phyloP scores from a whole-genome alignment of 2,329 filamentous ascomycete genomes.

The Exophiala alcalophila region DNA sequence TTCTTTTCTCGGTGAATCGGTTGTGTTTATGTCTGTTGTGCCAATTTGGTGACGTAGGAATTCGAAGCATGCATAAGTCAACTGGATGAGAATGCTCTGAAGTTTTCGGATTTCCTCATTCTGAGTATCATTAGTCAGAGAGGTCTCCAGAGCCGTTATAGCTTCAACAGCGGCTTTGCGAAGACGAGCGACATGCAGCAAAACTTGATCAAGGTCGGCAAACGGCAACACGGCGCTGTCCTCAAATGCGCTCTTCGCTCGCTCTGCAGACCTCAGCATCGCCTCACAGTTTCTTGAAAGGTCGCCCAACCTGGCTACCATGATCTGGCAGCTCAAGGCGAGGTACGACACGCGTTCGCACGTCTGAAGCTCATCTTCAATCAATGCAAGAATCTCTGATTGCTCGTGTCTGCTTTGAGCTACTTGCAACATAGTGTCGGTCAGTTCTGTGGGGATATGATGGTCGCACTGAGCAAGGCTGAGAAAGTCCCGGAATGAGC shows the following conservation, averaged over 20 bases:
- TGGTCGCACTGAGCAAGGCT: neutral
- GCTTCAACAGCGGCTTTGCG: slow-evolving; percentile 14
- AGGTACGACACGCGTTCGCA: neutral
- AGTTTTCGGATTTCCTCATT: slow-evolving; percentile 1
- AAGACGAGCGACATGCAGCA: slow-evolving; percentile 14
- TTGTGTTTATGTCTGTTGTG: neutral
- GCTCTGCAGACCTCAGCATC: slow-evolving; percentile 2
- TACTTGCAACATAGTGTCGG: slow-evolving; percentile 8
- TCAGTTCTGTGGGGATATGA: slow-evolving; percentile 10
- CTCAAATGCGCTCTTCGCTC: slow-evolving; percentile 1
- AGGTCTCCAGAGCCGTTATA: too few species aligned
- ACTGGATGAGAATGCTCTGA: slow-evolving; percentile 1
- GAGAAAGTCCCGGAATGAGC: slow-evolving; percentile 9
- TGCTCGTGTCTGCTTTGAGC: neutral
- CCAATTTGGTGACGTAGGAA: slow-evolving; percentile 9
- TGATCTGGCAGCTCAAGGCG: slow-evolving; percentile 11
- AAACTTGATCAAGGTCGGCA: slow-evolving; percentile 11
- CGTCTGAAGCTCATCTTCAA: slow-evolving; percentile 12
- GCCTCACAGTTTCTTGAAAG: neutral
- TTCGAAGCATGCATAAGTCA: slow-evolving; percentile 9
- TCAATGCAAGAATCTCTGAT: slow-evolving; percentile 2
- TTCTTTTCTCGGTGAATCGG: neutral
- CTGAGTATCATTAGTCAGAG: too few species aligned
- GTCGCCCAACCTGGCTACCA: slow-evolving; percentile 5
- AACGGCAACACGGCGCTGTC: slow-evolving; percentile 1